Base-by-base conservation (phyloP, 2,329 filamentous ascomycete genomes). In the Beauveria pseudobassiana region DNA sequence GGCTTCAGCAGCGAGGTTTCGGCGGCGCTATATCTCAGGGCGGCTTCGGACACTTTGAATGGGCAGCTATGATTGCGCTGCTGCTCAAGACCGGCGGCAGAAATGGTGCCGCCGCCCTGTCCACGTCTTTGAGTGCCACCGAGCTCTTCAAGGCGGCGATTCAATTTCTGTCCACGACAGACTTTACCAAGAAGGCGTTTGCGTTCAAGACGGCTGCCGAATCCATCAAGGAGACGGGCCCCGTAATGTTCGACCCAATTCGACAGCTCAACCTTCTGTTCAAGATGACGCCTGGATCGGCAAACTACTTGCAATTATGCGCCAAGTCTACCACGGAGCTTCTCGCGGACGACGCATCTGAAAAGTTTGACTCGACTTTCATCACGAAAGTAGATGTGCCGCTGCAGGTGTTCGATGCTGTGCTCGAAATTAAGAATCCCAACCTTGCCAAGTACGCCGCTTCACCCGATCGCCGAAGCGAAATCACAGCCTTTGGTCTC, bases 31-130 rank as follows among this genome's bases (percentile, higher is more conserved):
- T 92, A n/a, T 80, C 84, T 2, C 78, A 81, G 49, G 93, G 95
- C 50, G 95, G 95, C 0, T 97, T 99, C 72, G 95, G 95, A 3
- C 86, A 91, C 66, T 96, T 96, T 66, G 95, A 99, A 72, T 98
- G 91, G 91, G 83, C 89, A 0, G 77, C 85, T n/a, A 77, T 95
- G 54, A 83, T 93, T 71, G 90, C 93, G 38, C 78, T 96, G 16
- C 78, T 98, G 2, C 79, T 98, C 48, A 87, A 91, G 72, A 85
- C 84, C n/a, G 90, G 90, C 28, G 88, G 87, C 7, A 82, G 85
- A 7, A 87, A 87, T 63, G 89, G 89, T 2, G 83, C 86, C 65
- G 82, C 88, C 2, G 77, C 90, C 6, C 80, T 98, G 18, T 91
- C 92, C 6, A 80, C 85, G 5, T 90, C 90, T 8, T 89, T 96